phyloP scores from a whole-genome alignment of 2,329 filamentous ascomycete species.

The Hirsutella rhossiliensis region DNA sequence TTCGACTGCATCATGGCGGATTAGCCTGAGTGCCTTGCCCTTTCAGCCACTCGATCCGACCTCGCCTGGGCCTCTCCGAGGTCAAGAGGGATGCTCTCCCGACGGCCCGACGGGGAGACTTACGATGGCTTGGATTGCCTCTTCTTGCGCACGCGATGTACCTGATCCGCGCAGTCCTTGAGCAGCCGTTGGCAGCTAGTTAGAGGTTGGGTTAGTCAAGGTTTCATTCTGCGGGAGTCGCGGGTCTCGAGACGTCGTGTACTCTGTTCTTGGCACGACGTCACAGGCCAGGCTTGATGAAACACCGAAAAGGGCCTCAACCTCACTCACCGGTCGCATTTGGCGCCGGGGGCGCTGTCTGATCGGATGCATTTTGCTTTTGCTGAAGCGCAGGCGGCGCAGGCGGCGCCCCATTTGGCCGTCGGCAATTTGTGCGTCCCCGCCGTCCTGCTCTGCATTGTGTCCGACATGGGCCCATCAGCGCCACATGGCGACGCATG shows the following conservation, averaged over 20 bases:
- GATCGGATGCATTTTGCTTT: slow-evolving; percentile 39
- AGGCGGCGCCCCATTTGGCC: slow-evolving; percentile 37
- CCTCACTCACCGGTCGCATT: slow-evolving; percentile 30
- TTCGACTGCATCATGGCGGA: slow-evolving; percentile 21
- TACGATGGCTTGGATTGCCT: slow-evolving; percentile 37
- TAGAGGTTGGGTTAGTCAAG: not conserved
- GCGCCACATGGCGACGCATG: slow-evolving; percentile 1
- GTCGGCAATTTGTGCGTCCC: slow-evolving; percentile 17
- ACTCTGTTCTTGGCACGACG: not conserved
- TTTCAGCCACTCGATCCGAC: too few species aligned
- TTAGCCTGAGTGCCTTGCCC: not conserved
- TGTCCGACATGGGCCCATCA: not conserved
- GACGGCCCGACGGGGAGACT: too few species aligned
- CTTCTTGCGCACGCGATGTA: slow-evolving; percentile 39
- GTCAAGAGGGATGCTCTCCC: too few species aligned
- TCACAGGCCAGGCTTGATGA: not conserved
- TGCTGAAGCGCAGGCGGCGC: slow-evolving; percentile 32
- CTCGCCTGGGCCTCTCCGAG: too few species aligned
- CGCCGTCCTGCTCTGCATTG: not conserved
- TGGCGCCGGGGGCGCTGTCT: slow-evolving; percentile 20
- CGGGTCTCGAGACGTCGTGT: too few species aligned
- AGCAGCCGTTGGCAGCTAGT: slow-evolving; percentile 36
- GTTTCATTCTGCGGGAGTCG: too few species aligned
- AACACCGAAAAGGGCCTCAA: not conserved
- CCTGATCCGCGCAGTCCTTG: slow-evolving; percentile 33